phyloP scores from a whole-genome alignment of 2,329 filamentous ascomycete species.

The Chrysosphaeria jannelii region DNA sequence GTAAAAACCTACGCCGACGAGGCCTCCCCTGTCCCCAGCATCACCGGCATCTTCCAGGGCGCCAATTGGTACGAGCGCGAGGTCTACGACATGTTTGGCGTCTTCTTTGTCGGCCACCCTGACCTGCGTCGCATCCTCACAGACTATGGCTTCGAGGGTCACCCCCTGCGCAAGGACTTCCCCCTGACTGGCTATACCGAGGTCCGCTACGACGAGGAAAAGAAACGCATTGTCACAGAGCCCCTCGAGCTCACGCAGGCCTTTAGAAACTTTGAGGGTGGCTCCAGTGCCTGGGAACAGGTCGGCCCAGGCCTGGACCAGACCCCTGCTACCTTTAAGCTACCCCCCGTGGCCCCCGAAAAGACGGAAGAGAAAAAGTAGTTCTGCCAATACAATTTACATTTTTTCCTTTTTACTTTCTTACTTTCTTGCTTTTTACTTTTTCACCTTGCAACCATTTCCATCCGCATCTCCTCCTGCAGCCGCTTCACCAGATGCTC shows the following conservation, averaged over 20 bases:
- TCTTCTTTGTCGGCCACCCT: slow-evolving; percentile 87
- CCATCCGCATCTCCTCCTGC: slow-evolving; percentile 14
- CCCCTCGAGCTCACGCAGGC: slow-evolving; percentile 93
- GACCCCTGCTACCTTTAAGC: slow-evolving; percentile 69
- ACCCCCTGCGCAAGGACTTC: slow-evolving; percentile 93
- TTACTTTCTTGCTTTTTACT: slow-evolving; percentile 1
- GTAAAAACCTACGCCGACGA: slow-evolving; percentile 99
- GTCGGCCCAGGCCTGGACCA: slow-evolving; percentile 39
- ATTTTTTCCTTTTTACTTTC: not conserved
- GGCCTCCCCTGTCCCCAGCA: slow-evolving; percentile 69
- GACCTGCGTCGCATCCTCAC: slow-evolving; percentile 97
- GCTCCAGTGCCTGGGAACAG: slow-evolving; percentile 39
- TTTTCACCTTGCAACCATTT: slow-evolving; percentile 1
- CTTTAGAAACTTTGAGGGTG: slow-evolving; percentile 93
- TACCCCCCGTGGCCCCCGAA: slow-evolving; percentile 87
- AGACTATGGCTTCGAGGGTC: slow-evolving; percentile 95
- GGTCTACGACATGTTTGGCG: slow-evolving; percentile 89
- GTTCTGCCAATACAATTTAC: not conserved
- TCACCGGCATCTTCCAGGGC: slow-evolving; percentile 66
- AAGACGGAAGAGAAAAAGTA: slow-evolving; percentile 86
- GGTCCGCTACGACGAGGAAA: slow-evolving; percentile 94
- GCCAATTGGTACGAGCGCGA: slow-evolving; percentile 98
- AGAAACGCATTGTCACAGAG: slow-evolving; percentile 93
- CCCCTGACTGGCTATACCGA: slow-evolving; percentile 94
- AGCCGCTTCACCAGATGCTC: slow-evolving; percentile 29